These are phyloP conservation scores for Meripilus lineatus DNA, from an alignment of 1,284 basidiomycete genomes.

Conservation along the genomic window DNA sequence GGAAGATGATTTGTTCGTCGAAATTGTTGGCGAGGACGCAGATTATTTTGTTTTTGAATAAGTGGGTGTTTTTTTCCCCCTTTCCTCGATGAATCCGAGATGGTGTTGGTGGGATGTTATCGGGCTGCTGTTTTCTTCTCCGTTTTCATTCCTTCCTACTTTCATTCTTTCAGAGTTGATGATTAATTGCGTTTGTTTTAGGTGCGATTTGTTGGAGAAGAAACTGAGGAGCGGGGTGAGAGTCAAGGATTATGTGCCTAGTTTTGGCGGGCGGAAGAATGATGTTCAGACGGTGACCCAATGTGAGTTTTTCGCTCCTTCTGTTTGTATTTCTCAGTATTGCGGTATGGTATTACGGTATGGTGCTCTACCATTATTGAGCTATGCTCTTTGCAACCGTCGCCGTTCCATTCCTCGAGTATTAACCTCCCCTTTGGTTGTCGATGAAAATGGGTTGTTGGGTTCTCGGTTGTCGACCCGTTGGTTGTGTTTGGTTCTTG, in stretches of 20 bases:
- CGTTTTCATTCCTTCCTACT: too few relatives aligned
- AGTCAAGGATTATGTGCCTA: conserved; percentile 52
- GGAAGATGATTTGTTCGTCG: conserved; percentile 35
- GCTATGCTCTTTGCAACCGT: too few relatives aligned
- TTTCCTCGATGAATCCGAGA: conserved; percentile 3
- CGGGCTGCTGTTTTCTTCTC: too few relatives aligned
- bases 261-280: conserved; percentile 31
- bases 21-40: conserved; percentile 35
- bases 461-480: too few relatives aligned
- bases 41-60: conserved; percentile 34
- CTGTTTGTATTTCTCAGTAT: too few relatives aligned
- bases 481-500: too few relatives aligned
- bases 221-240: conserved; percentile 57
- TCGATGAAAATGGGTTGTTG: too few relatives aligned
- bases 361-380: too few relatives aligned
- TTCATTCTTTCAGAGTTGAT: not conserved
- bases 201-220: conserved; percentile 54
- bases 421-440: too few relatives aligned
- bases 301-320: conserved; percentile 30
- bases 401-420: too few relatives aligned
- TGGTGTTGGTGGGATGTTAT: too few relatives aligned
- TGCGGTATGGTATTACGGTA: too few relatives aligned
- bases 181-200: not conserved
- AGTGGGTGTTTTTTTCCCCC: conserved; percentile 18
- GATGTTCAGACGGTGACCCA: conserved; percentile 32